Conservation (phyloP, 495 filamentous ascomycete genomes). For the Daldinia concentrica region DNA sequence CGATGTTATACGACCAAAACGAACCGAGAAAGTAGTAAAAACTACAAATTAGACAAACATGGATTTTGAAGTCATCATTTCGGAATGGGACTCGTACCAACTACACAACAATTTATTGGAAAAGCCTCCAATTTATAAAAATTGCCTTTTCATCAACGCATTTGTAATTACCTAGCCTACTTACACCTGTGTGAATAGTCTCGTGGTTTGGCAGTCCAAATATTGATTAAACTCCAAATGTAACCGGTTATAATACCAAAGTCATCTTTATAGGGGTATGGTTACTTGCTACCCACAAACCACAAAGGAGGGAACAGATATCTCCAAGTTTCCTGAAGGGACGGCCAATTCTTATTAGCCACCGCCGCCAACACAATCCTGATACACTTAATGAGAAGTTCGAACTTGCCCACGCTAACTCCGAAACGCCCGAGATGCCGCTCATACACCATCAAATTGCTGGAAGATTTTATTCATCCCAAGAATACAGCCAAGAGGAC, state of each 20-base stretch:
- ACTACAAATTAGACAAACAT: background rate
- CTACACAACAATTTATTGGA: background rate
- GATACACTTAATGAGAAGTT: slow-evolving; percentile 16
- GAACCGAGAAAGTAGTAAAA: background rate
- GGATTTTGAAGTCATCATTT: background rate
- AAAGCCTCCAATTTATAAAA: background rate
- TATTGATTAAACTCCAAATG: background rate
- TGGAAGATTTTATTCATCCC: slow-evolving; percentile 55
- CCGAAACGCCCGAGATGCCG: slow-evolving; percentile 34
- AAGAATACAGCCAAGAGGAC: slow-evolving; percentile 85
- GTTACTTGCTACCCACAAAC: background rate
- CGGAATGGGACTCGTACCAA: background rate
- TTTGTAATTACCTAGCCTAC: background rate
- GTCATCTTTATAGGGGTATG: background rate
- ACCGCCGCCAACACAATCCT: background rate
- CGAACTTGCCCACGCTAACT: slow-evolving; percentile 19
- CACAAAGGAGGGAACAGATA: slow-evolving; percentile 9
- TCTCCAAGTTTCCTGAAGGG: slow-evolving; percentile 1
- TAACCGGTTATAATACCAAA: background rate
- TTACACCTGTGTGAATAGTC: background rate
- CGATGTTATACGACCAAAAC: slow-evolving; percentile 40
- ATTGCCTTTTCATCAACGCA: background rate
- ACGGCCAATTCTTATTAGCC: slow-evolving; percentile 9
- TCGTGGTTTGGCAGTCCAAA: background rate
- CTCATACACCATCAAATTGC: slow-evolving; percentile 20